Evolutionary conservation across 768 basidiomycete species (phyloP).

Genomic region (Phanerochaete sordida): DNA sequence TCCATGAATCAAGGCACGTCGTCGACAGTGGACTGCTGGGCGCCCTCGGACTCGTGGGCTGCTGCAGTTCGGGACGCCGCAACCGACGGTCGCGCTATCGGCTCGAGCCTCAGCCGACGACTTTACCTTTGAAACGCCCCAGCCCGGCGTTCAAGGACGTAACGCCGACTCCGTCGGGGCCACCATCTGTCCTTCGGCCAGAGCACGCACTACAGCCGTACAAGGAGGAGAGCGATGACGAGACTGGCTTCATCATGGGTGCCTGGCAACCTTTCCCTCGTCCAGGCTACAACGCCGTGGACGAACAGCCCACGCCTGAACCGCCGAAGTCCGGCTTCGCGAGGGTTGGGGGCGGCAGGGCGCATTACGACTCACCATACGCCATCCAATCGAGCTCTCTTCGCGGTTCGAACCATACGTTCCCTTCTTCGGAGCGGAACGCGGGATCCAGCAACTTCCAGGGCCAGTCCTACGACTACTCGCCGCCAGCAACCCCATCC

Average conservation of each 20-base stretch:
- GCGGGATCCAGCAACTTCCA: slow-evolving; percentile 17
- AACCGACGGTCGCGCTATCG: slow-evolving; percentile 14
- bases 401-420: slow-evolving; percentile 56
- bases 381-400: slow-evolving; percentile 47
- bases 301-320: slow-evolving; percentile 30
- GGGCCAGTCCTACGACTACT: slow-evolving; percentile 32
- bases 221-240: slow-evolving; percentile 76
- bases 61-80: slow-evolving; percentile 49
- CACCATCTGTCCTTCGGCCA: slow-evolving; percentile 71
- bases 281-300: slow-evolving; percentile 44
- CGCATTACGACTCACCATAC: slow-evolving; percentile 84
- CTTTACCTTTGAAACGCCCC: slow-evolving; percentile 22
- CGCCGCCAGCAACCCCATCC: slow-evolving; percentile 49
- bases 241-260: slow-evolving; percentile 85
- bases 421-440: slow-evolving; percentile 55
- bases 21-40: slow-evolving; percentile 88
- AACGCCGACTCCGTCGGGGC: slow-evolving; percentile 46
- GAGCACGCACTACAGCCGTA: slow-evolving; percentile 78
- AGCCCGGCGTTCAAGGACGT: slow-evolving; percentile 21
- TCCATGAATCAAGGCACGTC: slow-evolving; percentile 77
- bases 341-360: slow-evolving; percentile 82
- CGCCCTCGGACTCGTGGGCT: slow-evolving; percentile 68
- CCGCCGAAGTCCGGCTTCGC: slow-evolving; percentile 64
- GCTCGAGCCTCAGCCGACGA: slow-evolving; percentile 16
- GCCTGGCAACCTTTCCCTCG: slow-evolving; percentile 83